Percentiles rank a stretch among this genome's conserved stretches.
phyloP scores from a whole-genome alignment of 1,284 basidiomycete species.

The Testicularia cyperi region DNA sequence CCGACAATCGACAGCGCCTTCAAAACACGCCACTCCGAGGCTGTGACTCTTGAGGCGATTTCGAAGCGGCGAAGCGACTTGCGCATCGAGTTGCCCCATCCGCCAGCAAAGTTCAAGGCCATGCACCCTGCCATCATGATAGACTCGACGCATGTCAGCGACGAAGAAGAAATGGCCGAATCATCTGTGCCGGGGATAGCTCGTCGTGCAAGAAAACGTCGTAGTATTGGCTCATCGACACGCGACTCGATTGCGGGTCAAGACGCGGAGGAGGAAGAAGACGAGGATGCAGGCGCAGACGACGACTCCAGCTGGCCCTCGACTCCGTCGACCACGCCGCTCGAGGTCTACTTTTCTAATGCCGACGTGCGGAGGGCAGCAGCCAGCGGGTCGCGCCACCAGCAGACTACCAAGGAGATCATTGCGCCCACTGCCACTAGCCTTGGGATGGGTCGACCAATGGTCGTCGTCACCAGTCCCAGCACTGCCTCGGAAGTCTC shows the following conservation, averaged over 20 bases:
- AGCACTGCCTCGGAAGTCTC: conserved; percentile 31
- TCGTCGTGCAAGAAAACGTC: conserved; percentile 5
- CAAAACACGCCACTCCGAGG: too few relatives aligned
- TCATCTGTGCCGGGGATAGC: too few relatives aligned
- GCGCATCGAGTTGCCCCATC: conserved; percentile 33
- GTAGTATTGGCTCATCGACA: conserved; percentile 18
- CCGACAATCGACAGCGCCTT: too few relatives aligned
- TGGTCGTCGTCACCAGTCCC: conserved; percentile 35
- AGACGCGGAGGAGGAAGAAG: conserved; percentile 8
- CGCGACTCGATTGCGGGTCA: conserved; percentile 6
- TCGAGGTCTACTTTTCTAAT: conserved; percentile 26
- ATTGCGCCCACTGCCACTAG: conserved; percentile 6
- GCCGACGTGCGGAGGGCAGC: conserved; percentile 1
- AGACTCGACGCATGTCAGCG: conserved; percentile 25
- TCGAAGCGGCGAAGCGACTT: conserved; percentile 21
- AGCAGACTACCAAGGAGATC: conserved; percentile 28
- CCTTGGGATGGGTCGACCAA: conserved; percentile 26
- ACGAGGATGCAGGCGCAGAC: conserved; percentile 14
- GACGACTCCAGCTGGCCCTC: conserved; percentile 42
- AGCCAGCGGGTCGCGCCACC: conserved; percentile 1
- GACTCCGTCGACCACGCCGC: conserved; percentile 29
- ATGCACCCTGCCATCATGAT: conserved; percentile 26
- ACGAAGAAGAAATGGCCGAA: conserved; percentile 10
- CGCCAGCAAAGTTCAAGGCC: conserved; percentile 23
- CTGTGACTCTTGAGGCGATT: too few relatives aligned